Conservation (phyloP, 2,329 filamentous ascomycete genomes). For the Didymella lethalis region DNA sequence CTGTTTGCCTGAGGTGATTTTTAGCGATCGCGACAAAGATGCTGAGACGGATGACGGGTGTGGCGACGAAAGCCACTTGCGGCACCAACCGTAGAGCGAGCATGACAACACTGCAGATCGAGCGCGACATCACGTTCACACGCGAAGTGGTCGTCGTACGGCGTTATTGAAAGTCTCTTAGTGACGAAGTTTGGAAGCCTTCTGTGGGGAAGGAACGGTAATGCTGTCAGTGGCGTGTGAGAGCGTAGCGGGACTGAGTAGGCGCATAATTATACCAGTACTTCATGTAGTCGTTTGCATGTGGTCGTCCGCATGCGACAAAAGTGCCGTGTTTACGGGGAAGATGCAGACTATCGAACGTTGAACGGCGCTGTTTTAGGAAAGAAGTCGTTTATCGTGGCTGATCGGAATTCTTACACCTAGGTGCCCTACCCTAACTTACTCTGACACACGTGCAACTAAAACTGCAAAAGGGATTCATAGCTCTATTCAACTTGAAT, state of each 20-base stretch:
- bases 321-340: not conserved
- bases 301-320: not conserved
- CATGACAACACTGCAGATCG: not conserved
- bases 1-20: not conserved
- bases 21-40: not conserved
- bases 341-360: conserved; percentile 3
- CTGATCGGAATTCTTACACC: too few relatives aligned
- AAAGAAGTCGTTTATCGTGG: too few relatives aligned
- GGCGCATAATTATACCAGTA: not conserved
- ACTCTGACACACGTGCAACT: too few relatives aligned
- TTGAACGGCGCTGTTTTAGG: not conserved
- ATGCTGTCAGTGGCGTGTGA: conserved; percentile 3
- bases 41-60: conserved; percentile 12
- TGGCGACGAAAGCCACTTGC: conserved; percentile 4
- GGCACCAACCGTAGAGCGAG: not conserved
- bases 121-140: not conserved
- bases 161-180: conserved; percentile 1
- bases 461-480: too few relatives aligned
- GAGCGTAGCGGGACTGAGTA: not conserved
- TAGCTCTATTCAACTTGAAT: too few relatives aligned
- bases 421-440: too few relatives aligned
- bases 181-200: not conserved
- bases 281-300: too few relatives aligned
- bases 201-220: not conserved
- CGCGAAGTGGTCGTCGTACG: not conserved